Percentiles rank a stretch among this genome's conserved stretches.
phyloP scores from a whole-genome alignment of 2,329 filamentous ascomycete species.

The Ampelomyces quisqualis region DNA sequence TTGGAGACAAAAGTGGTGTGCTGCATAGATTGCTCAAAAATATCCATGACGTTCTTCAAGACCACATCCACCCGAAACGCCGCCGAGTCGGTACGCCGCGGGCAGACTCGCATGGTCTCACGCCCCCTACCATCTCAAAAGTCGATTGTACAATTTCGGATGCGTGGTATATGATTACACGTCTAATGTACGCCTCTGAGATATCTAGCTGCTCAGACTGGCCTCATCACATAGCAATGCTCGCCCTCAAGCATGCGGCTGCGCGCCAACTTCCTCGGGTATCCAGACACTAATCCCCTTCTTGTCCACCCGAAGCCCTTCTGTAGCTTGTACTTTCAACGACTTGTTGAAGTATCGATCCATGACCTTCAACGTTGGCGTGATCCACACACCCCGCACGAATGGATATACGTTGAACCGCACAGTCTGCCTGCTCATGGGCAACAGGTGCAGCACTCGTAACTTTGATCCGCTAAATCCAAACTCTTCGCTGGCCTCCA shows the following conservation, averaged over 20 bases:
- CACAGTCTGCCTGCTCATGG: conserved; percentile 73
- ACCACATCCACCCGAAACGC: no score
- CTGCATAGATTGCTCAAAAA: conserved; percentile 7
- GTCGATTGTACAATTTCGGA: no score
- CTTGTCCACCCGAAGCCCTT: conserved; percentile 61
- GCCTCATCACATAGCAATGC: no score
- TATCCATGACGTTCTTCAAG: conserved; percentile 20
- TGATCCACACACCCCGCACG: conserved; percentile 64
- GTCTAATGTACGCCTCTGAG: no score
- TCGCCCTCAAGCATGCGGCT: neutral
- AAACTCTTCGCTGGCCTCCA: conserved; percentile 92
- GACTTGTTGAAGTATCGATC: conserved; percentile 95
- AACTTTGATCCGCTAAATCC: conserved; percentile 89
- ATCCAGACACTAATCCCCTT: conserved; percentile 51
- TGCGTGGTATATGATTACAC: no score
- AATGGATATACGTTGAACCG: conserved; percentile 73
- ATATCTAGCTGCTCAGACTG: no score
- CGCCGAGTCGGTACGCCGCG: conserved; percentile 15
- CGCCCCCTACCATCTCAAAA: no score
- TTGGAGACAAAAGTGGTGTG: no score
- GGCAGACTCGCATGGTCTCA: no score
- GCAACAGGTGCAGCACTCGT: conserved; percentile 75
- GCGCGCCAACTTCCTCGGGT: conserved; percentile 17
- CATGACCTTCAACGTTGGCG: conserved; percentile 72
- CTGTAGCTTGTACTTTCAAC: conserved; percentile 75